phyloP scores from a whole-genome alignment of 1,139 yeast species.

The Oligophagozyma castellii region DNA sequence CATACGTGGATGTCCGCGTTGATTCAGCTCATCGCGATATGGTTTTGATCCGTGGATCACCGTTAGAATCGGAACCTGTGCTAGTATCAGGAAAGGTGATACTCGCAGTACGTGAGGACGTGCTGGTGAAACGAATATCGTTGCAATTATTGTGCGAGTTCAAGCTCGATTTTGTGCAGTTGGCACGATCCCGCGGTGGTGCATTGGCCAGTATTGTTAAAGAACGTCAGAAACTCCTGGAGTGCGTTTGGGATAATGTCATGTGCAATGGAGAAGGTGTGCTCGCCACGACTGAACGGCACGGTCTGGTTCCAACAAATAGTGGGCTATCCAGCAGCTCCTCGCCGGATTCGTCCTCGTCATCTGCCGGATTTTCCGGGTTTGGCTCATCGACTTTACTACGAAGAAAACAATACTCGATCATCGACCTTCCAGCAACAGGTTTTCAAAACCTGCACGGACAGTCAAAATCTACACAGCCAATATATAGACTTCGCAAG shows the following conservation, averaged over 20 bases:
- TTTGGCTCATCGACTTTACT: slow-evolving; percentile 1
- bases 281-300: slow-evolving; percentile 20
- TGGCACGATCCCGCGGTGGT: slow-evolving; percentile 26
- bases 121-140: slow-evolving; percentile 34
- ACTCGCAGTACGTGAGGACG: slow-evolving; percentile 38
- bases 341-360: slow-evolving; percentile 2
- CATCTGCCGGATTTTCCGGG: background rate
- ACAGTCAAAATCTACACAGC: background rate
- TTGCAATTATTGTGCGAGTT: slow-evolving; percentile 40
- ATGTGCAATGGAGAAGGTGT: slow-evolving; percentile 35
- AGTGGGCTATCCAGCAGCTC: slow-evolving; percentile 1
- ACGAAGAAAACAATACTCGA: slow-evolving; percentile 3
- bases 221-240: slow-evolving; percentile 38
- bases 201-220: slow-evolving; percentile 32
- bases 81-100: slow-evolving; percentile 44
- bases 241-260: slow-evolving; percentile 48
- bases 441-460: slow-evolving; percentile 16
- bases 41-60: slow-evolving; percentile 42
- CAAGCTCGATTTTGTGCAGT: slow-evolving; percentile 38
- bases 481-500: slow-evolving; percentile 29
- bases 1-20: slow-evolving; percentile 26
- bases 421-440: slow-evolving; percentile 16
- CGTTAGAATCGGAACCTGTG: slow-evolving; percentile 41
- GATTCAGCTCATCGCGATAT: slow-evolving; percentile 42
- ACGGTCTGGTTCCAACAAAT: background rate